Percentiles rank a stretch among this genome's conserved stretches.
Conservation (phyloP, 305 asterid species). For the Fraxinus nigra region DNA sequence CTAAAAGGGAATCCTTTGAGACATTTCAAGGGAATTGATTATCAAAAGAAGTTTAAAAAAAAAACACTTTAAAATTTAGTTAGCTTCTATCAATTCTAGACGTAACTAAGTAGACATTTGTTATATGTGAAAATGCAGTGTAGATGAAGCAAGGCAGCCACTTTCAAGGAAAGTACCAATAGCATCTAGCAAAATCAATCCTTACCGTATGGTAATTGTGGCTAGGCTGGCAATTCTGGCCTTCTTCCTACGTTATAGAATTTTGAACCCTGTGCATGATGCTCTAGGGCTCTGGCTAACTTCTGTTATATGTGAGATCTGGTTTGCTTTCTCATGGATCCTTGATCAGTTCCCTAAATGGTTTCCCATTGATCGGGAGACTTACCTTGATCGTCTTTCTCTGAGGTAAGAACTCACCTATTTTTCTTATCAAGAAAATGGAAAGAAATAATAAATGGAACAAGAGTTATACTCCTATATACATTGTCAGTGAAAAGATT, state of each 20-base stretch:
- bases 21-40: background rate
- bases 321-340: constrained; percentile 98
- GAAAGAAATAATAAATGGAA: background rate
- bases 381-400: constrained; percentile 96
- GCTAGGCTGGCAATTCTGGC: constrained; percentile 74
- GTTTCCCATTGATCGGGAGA: constrained; percentile 93
- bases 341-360: constrained; percentile 99
- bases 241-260: constrained; percentile 82
- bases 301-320: constrained; percentile 89
- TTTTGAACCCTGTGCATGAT: constrained; percentile 89
- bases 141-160: constrained; percentile 96
- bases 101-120: background rate
- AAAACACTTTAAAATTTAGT: background rate
- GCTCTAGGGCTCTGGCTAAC: constrained; percentile 98
- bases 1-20: background rate
- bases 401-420: constrained; percentile 46
- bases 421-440: background rate
- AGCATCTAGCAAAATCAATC: constrained; percentile 92
- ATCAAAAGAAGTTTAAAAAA: background rate
- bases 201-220: constrained; percentile 93
- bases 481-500: background rate
- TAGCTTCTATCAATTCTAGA: background rate
- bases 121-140: constrained; percentile 46
- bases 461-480: background rate
- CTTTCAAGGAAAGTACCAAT: constrained; percentile 95